Evolutionary conservation across 331 rosid species (phyloP).

Genomic region (Quercus phellos): DNA sequence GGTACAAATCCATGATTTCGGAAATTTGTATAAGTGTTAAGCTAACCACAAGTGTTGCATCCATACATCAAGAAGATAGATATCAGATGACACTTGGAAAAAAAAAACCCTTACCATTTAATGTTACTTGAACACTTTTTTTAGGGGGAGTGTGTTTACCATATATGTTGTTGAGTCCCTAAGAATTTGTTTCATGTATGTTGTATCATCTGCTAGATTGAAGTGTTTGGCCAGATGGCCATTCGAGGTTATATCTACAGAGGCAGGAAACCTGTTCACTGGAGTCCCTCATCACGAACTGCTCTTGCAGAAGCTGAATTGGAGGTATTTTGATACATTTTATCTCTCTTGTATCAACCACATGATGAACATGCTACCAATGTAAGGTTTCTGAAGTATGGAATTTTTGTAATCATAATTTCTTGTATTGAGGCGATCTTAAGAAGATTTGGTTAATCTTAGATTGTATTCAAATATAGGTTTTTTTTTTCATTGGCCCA

Average conservation of each 20-base stretch:
- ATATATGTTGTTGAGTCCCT: background rate
- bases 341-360: background rate
- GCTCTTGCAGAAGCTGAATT: constrained; percentile 99
- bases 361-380: background rate
- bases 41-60: background rate
- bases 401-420: background rate
- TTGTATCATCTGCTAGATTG: constrained; percentile 36
- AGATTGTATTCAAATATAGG: background rate
- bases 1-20: background rate
- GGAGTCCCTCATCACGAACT: constrained; percentile 98
- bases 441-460: background rate
- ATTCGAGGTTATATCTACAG: constrained; percentile 81
- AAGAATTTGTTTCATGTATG: background rate
- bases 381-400: too few species aligned
- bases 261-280: constrained; percentile 98
- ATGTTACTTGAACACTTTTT: background rate
- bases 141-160: background rate
- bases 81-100: background rate
- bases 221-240: constrained; percentile 92
- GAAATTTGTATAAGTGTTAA: background rate
- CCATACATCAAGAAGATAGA: background rate
- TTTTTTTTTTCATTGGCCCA: background rate
- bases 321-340: constrained; percentile 54
- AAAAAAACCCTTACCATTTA: background rate
- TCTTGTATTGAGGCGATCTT: background rate